Evolutionary conservation across 73 alveolate species (phyloP).

Genomic region (Paramecium tetraurelia): DNA sequence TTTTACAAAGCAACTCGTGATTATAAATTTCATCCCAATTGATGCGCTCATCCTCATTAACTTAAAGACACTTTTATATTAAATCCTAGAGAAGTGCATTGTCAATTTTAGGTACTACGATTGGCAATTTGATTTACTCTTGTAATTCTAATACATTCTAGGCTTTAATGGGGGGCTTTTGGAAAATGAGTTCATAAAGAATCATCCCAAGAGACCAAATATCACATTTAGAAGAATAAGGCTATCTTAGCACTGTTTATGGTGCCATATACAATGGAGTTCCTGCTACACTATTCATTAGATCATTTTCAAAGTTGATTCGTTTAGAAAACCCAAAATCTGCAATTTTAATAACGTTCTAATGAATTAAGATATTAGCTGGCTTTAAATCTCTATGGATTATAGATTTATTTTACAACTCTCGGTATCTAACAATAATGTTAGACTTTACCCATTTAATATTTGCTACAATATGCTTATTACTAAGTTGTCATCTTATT

Average conservation of each 20-base stretch:
- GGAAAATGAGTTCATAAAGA: conserved; percentile 1
- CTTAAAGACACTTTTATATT: neutral
- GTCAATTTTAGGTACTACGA: neutral
- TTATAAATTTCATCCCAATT: neutral
- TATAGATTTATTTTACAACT: conserved; percentile 19
- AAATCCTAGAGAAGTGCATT: neutral
- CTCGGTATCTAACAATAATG: conserved; percentile 14
- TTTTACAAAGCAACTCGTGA: neutral
- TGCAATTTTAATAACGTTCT: conserved; percentile 50
- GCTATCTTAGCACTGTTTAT: neutral
- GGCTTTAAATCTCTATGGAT: conserved; percentile 62
- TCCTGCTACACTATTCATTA: conserved; percentile 49
- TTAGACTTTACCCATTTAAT: conserved; percentile 6
- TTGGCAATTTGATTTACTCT: neutral
- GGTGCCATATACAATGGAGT: conserved; percentile 60
- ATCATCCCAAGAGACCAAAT: conserved; percentile 60
- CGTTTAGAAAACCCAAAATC: conserved; percentile 57
- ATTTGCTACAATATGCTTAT: neutral
- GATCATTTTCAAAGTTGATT: neutral
- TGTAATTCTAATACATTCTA: neutral
- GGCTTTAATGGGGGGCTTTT: conserved; percentile 33
- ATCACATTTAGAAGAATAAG: conserved; percentile 55
- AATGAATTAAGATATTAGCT: conserved; percentile 52
- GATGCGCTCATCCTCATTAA: neutral
- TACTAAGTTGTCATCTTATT: neutral